phyloP scores from a whole-genome alignment of 2,329 filamentous ascomycete genomes.

The Davidsoniella eucalypti region DNA sequence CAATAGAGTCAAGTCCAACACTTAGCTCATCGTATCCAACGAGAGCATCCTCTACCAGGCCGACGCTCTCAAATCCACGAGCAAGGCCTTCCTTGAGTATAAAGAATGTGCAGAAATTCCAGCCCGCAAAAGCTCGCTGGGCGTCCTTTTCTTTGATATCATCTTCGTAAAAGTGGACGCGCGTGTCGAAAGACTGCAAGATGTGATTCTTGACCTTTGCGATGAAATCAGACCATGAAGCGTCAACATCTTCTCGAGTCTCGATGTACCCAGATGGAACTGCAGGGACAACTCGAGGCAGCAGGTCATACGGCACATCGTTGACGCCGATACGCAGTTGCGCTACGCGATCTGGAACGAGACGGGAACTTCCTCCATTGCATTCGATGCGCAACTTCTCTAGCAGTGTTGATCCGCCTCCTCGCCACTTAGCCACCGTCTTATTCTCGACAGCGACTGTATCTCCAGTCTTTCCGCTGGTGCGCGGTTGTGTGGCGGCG shows the following conservation, averaged over 20 bases:
- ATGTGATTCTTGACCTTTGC: slow-evolving; percentile 78
- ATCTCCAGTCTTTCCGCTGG: slow-evolving; percentile 35
- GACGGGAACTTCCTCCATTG: slow-evolving; percentile 50
- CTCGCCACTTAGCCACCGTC: slow-evolving; percentile 54
- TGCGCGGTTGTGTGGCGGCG: slow-evolving; percentile 61
- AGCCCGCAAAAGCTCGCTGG: slow-evolving; percentile 73
- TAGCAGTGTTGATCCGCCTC: slow-evolving; percentile 64
- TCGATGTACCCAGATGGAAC: slow-evolving; percentile 51
- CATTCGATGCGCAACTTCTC: slow-evolving; percentile 88
- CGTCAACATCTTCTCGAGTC: slow-evolving; percentile 59
- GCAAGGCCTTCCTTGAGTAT: slow-evolving; percentile 92
- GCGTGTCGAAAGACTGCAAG: slow-evolving; percentile 71
- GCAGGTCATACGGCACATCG: slow-evolving; percentile 47
- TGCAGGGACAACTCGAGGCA: slow-evolving; percentile 45
- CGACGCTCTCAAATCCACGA: slow-evolving; percentile 87
- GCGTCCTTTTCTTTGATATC: slow-evolving; percentile 90
- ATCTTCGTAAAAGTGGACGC: slow-evolving; percentile 89
- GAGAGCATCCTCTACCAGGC: slow-evolving; percentile 84
- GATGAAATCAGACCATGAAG: slow-evolving; percentile 71
- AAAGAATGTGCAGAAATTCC: slow-evolving; percentile 99
- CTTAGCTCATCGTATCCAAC: slow-evolving; percentile 90
- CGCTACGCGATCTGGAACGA: slow-evolving; percentile 57
- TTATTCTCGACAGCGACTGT: slow-evolving; percentile 44
- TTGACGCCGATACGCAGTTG: slow-evolving; percentile 69
- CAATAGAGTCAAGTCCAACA: slow-evolving; percentile 66